Evolutionary conservation across 108 stramenopile genomes (phyloP), one percentile per base, ranked within the genome.

Genomic region (Seminavis robusta): DNA sequence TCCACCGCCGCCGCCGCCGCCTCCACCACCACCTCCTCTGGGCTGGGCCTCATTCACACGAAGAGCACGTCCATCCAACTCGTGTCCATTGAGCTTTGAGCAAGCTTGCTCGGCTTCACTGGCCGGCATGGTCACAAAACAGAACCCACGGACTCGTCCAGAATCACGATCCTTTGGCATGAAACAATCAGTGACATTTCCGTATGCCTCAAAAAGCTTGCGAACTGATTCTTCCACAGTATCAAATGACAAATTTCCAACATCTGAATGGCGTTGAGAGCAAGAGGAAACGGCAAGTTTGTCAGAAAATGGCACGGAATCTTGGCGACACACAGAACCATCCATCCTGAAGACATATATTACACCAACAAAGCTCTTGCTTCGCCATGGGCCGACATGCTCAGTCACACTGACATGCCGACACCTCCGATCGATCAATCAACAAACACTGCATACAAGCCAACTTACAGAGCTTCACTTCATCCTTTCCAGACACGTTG

Each of bases 171-270:
- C 87, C 15, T 76, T 71, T 2, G 92, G 90, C 57, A 92, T 71
- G 69, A 87, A 92, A 50, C 90, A 90, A 60, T 90, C 90, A 19
- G 75, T 54, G 13, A 95, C 90, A 26, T 69, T 84, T 44, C 92
- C 92, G 48, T 86, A 80, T 45, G 86, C 69, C 59, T 90, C 88
- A 60, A 96, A 96, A 25, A 89, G 48, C 21, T 83, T 66, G 27
- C 83, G 78, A 31, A 96, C 74, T 8, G 83, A 73, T 28, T 51
- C 64, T 60, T 91, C 89, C 37, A 65, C 70, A 3, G 90, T 92
- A 41, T 94, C 96, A 65, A 91, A 94, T 11, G 84, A 73, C 31
- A 97, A 70, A 54, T 97, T 97, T 47, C 96, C 96, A 40, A 97
- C 92, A 60, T 90, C n/a, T n/a, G n/a, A n/a, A n/a, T n/a, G n/a